A percentile compares a stretch with the other conserved stretches of the same genome.
Conservation (phyloP, 257 asterid genomes). For the Lavandula angustifolia region DNA sequence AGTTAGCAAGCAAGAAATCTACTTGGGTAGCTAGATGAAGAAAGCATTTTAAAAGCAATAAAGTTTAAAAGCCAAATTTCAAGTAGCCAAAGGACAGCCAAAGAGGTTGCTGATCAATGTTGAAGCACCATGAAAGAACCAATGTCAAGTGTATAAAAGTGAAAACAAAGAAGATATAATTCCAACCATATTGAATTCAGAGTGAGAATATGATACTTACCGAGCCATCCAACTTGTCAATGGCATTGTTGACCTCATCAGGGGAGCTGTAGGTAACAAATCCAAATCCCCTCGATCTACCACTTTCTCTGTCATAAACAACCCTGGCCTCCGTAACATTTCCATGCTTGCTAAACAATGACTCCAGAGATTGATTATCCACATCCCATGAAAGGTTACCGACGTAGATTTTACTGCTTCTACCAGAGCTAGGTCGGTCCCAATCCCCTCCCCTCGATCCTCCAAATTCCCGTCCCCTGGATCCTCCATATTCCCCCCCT, state of each 20-base stretch:
- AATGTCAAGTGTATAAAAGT: not conserved
- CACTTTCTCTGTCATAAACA: constrained; percentile 77
- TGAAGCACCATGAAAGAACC: not conserved
- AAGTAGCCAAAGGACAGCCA: not conserved
- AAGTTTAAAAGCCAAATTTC: not conserved
- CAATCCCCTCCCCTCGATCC: constrained; percentile 35
- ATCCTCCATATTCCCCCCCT: constrained; percentile 29
- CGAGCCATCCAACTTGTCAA: constrained; percentile 63
- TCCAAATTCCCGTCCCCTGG: constrained; percentile 42
- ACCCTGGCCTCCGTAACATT: constrained; percentile 80
- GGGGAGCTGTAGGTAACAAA: constrained; percentile 71
- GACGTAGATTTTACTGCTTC: constrained; percentile 55
- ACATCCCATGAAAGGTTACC: constrained; percentile 92
- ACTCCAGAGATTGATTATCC: constrained; percentile 60
- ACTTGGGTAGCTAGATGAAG: not conserved
- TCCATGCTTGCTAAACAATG: constrained; percentile 76
- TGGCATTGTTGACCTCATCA: constrained; percentile 73
- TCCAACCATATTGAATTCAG: not conserved
- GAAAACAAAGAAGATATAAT: not conserved
- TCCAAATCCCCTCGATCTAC: constrained; percentile 91
- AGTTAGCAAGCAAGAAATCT: not conserved
- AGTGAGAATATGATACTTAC: constrained; percentile 53
- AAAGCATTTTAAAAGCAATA: not conserved
- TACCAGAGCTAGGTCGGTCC: constrained; percentile 38
- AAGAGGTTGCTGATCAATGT: not conserved